Base-by-base conservation (phyloP, 345 rosid genomes). In the Brassica rapa region DNA sequence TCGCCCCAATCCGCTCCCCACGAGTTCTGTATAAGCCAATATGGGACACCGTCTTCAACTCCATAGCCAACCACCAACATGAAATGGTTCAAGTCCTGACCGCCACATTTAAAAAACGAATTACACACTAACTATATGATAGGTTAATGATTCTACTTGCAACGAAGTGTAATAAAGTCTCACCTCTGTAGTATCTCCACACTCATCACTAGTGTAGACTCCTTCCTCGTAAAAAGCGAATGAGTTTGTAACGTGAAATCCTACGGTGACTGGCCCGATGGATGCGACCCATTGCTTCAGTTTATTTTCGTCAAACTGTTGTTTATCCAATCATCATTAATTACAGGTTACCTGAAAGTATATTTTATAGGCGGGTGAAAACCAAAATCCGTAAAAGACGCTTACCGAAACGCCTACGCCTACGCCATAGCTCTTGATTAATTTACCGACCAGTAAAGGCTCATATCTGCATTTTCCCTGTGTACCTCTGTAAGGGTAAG, bases 1-100 rank as follows among this genome's bases (percentile, higher is more conserved):
- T 85, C 87, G 0, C 98, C 97, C 97, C 97, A 94, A 11, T 56
- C 35, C 24, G 24, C 79, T 68, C 97, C 97, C 97, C 97, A 88
- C n/a, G 98, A 94, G 85, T 94, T 92, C 90, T 94, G 89, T 69
- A 92, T 82, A 49, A 94, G 88, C 98, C 98, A 94, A 79, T 88
- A 92, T 1, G 91, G 90, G 2, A 89, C 84, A 32, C 89, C 95
- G 35, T 86, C 55, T 83, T 92, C 97, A 9, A 92, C 84, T 80
- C 98, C 98, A 73, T 89, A 92, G 9, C 98, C 98, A 46, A 94
- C 95, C 8, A 92, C 98, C 75, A 92, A 78, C 73, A 94, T 97
- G 2, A 97, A 92, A 35, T 94, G 98, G 91, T 94, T 94, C 87
- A 94, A 93, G 68, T 91, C 97, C 98, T 92, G 83, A 21, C 77